A percentile compares a stretch with the other conserved stretches of the same genome.
Evolutionary conservation across 371 early-diverging fungal genomes (phyloP).

Genomic region (Mucor saturninus): DNA sequence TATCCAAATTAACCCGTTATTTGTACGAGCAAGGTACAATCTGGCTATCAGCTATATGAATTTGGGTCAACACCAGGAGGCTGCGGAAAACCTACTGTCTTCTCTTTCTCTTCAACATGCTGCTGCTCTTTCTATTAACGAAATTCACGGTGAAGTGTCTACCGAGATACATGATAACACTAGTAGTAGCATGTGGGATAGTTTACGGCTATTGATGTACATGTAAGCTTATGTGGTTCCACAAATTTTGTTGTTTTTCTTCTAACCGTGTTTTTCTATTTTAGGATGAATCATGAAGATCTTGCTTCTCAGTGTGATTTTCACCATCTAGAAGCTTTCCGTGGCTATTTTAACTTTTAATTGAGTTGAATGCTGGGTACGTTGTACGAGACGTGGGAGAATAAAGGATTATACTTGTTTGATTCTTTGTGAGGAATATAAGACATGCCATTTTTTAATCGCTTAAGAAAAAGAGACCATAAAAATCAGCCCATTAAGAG

Average conservation of each 20-base stretch:
- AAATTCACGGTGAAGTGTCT: slow-evolving; percentile 16
- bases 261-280: background rate
- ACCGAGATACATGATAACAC: slow-evolving; percentile 50
- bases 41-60: slow-evolving; percentile 92
- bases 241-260: slow-evolving; percentile 2
- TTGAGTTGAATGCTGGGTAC: background rate
- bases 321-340: slow-evolving; percentile 77
- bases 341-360: slow-evolving; percentile 84
- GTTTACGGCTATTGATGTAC: slow-evolving; percentile 83
- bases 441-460: background rate
- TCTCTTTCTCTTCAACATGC: slow-evolving; percentile 82
- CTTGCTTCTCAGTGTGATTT: slow-evolving; percentile 75
- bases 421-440: background rate
- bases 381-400: background rate
- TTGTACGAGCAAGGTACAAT: slow-evolving; percentile 95
- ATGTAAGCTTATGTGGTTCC: slow-evolving; percentile 43
- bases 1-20: slow-evolving; percentile 91
- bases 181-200: slow-evolving; percentile 86
- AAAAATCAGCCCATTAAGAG: background rate
- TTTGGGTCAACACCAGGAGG: slow-evolving; percentile 85
- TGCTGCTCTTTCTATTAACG: slow-evolving; percentile 37
- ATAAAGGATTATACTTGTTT: too few relatives aligned
- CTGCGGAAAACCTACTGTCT: slow-evolving; percentile 89
- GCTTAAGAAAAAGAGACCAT: background rate
- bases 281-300: slow-evolving; percentile 72